These are phyloP conservation scores for Eutypella sp. DNA, from an alignment of 2,329 filamentous ascomycete genomes.

Conservation along the genomic window DNA sequence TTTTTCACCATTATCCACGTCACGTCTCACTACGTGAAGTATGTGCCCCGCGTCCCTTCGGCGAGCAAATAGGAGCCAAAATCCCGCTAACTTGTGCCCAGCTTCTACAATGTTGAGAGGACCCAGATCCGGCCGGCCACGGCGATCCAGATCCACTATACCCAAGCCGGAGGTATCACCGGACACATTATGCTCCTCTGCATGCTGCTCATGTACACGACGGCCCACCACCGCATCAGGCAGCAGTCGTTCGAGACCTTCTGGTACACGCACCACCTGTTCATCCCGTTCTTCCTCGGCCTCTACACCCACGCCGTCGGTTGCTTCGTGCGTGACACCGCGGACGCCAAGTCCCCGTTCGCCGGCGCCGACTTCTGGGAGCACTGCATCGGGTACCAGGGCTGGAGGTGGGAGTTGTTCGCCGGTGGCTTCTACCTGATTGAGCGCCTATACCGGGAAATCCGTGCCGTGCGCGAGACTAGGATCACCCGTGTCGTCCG, in stretches of 20 bases:
- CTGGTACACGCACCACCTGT: slow-evolving; percentile 99
- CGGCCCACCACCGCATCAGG: slow-evolving; percentile 84
- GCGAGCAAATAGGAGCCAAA: too few relatives aligned
- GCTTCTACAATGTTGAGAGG: slow-evolving; percentile 92
- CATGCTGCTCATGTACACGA: slow-evolving; percentile 98
- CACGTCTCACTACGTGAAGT: slow-evolving; percentile 88
- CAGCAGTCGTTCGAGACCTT: slow-evolving; percentile 98
- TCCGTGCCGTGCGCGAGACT: slow-evolving; percentile 76
- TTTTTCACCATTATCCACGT: slow-evolving; percentile 78
- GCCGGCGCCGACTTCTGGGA: slow-evolving; percentile 77
- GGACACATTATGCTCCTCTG: slow-evolving; percentile 98
- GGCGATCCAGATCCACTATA: slow-evolving; percentile 88
- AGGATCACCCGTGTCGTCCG: slow-evolving; percentile 90
- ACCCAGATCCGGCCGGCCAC: slow-evolving; percentile 73
- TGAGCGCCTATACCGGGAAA: slow-evolving; percentile 87
- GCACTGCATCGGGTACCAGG: slow-evolving; percentile 91
- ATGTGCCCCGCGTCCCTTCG: too few relatives aligned
- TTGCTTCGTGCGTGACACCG: slow-evolving; percentile 88
- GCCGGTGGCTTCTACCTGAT: slow-evolving; percentile 79
- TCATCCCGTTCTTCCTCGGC: slow-evolving; percentile 87
- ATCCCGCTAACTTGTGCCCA: slow-evolving; percentile 27
- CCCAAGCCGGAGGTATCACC: slow-evolving; percentile 83
- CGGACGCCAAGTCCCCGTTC: slow-evolving; percentile 72
- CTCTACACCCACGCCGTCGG: slow-evolving; percentile 95
- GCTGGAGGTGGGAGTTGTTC: slow-evolving; percentile 94